Base-by-base conservation (phyloP, 257 asterid species). In the Ballota nigra region DNA sequence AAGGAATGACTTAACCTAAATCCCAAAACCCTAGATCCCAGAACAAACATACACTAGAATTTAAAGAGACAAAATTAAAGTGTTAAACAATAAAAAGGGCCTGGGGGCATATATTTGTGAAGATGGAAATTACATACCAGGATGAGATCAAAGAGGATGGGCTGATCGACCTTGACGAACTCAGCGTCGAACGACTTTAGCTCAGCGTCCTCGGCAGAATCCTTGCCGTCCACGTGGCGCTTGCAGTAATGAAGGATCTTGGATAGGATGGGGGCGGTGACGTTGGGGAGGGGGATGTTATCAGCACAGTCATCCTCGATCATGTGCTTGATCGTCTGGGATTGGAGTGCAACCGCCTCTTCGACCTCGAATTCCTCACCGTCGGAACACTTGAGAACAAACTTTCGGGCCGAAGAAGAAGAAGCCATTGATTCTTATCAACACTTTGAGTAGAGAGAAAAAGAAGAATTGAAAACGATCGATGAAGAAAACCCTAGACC, bases 111-210 rank as follows among this genome's bases (percentile, higher is more conserved):
- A n/a, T n/a, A n/a, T n/a, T n/a, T n/a, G n/a, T n/a, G n/a, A n/a
- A n/a, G n/a, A n/a, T n/a, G n/a, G n/a, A 4, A 29, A 29, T 29
- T 29, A 29, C 34, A 41, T 82, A 85, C 87, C 86, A 83, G 26
- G 74, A 85, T 77, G 10, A 85, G 84, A 20, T 81, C 85, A 56
- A 83, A 79, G 29, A 85, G 88, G 26, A 81, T 81, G n/a, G 75
- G 77, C 51, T 78, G 88, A n/a, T 83, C 90, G 55, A 83, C 85
- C 70, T 85, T 83, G 58, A 79, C 76, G 72, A 85, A 85, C 6
- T 83, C 85, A 0, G 73, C 64, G 18, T 79, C 90, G 41, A 83
- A 85, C 0, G 62, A 38, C 83, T 83, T 78, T 23, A 81, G 62
- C 0, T 85, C 85, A 11, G 73, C 86, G 7, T 80, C 87, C 2